Evolutionary conservation across 2,329 filamentous ascomycete genomes (phyloP).

Genomic region (Fusarium sp.): DNA sequence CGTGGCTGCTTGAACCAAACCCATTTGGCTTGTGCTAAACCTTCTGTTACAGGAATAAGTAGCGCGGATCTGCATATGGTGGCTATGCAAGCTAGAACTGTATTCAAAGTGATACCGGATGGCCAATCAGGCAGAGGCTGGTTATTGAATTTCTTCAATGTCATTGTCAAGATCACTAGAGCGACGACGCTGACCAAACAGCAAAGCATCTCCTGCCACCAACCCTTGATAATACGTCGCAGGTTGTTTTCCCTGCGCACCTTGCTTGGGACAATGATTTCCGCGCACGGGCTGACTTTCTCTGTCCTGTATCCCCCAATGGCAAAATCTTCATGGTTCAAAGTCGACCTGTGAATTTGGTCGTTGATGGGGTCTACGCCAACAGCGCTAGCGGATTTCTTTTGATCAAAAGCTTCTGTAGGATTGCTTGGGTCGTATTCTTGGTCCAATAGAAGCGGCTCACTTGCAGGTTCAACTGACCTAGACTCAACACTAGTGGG

Average conservation of each 20-base stretch:
- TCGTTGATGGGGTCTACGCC: not conserved
- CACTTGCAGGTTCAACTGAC: not conserved
- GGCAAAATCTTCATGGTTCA: not conserved
- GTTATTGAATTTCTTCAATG: not conserved
- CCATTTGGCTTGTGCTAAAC: conserved; percentile 7
- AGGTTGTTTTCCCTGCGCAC: not conserved
- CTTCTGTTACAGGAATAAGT: not conserved
- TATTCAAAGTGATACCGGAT: conserved; percentile 1
- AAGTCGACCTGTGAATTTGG: not conserved
- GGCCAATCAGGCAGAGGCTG: not conserved
- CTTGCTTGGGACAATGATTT: not conserved
- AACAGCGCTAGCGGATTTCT: not conserved
- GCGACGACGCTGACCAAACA: not conserved
- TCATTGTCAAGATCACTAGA: not conserved
- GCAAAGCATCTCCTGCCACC: conserved; percentile 6
- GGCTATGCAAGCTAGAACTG: not conserved
- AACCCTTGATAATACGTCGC: not conserved
- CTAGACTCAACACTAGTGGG: not conserved
- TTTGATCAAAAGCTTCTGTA: not conserved
- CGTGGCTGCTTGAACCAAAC: conserved; percentile 4
- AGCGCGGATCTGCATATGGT: not conserved
- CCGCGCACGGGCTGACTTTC: not conserved
- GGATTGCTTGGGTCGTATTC: not conserved
- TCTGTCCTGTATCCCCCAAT: not conserved
- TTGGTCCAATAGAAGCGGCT: not conserved